These are phyloP conservation scores for Penicillium canescens DNA, from an alignment of 495 filamentous ascomycete genomes.

Conservation along the genomic window DNA sequence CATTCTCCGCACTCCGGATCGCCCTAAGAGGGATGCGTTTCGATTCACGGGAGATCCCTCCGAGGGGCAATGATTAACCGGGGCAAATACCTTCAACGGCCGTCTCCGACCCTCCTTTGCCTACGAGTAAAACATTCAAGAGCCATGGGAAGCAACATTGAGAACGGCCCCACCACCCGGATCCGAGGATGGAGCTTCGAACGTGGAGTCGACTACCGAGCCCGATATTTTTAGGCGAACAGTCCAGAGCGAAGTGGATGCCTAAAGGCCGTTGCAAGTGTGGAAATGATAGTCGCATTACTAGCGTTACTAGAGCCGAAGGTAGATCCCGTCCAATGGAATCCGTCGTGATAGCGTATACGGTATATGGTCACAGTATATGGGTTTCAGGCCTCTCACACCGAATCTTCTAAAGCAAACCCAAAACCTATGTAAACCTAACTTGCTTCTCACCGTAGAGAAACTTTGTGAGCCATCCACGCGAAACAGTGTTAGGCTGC, in stretches of 20 bases:
- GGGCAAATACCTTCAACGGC: not conserved
- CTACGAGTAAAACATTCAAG: no score
- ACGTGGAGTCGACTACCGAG: constrained; percentile 9
- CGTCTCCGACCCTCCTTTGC: not conserved
- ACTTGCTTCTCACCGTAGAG: constrained; percentile 2
- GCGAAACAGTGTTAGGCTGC: constrained; percentile 17
- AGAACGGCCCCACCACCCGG: constrained; percentile 41
- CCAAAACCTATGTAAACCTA: not conserved
- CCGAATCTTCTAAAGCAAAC: constrained; percentile 4
- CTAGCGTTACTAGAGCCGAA: no score
- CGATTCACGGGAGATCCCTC: constrained; percentile 5
- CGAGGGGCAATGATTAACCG: constrained; percentile 9
- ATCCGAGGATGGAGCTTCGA: constrained; percentile 12
- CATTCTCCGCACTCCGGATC: constrained; percentile 18
- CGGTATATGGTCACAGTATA: not conserved
- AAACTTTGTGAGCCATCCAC: constrained; percentile 25
- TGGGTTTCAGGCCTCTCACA: not conserved
- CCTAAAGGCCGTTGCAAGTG: not conserved
- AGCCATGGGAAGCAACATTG: no score
- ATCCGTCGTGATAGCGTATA: not conserved
- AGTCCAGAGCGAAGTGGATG: no score
- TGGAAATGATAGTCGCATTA: constrained; percentile 6
- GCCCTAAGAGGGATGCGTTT: constrained; percentile 3
- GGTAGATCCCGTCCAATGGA: not conserved
- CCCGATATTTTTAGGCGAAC: constrained; percentile 3